These are phyloP conservation scores for Macrophomina pseudophaseolina DNA, from an alignment of 2,329 filamentous ascomycete species.

Conservation along the genomic window DNA sequence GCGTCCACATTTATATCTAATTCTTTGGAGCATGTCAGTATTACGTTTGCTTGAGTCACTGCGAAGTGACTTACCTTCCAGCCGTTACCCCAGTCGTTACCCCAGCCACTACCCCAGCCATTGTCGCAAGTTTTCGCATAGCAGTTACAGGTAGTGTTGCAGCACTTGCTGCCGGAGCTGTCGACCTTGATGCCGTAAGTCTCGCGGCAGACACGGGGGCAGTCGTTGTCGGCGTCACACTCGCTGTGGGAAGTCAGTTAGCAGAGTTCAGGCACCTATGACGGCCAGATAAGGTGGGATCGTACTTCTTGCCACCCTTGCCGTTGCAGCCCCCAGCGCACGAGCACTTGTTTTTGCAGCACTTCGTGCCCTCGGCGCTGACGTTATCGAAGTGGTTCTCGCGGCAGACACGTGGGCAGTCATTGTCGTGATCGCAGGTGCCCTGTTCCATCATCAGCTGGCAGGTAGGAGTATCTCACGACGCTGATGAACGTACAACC, in stretches of 20 bases:
- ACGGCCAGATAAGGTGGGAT: background rate
- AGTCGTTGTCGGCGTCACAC: background rate
- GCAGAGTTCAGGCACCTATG: background rate
- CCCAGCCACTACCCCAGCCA: background rate
- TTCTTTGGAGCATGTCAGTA: too few relatives aligned
- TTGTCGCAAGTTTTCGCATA: background rate
- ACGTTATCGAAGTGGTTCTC: background rate
- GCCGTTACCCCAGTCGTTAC: too few relatives aligned
- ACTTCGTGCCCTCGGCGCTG: conserved; percentile 1
- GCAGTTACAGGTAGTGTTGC: background rate
- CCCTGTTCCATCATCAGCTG: too few relatives aligned
- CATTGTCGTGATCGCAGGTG: conserved; percentile 1
- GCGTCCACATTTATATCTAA: too few relatives aligned
- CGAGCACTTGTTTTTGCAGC: background rate
- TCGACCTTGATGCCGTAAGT: background rate
- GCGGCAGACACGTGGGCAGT: conserved; percentile 6
- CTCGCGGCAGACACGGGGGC: background rate
- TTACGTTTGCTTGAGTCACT: too few relatives aligned
- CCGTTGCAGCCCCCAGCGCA: background rate
- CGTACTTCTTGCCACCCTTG: background rate
- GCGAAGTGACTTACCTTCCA: too few relatives aligned
- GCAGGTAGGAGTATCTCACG: too few relatives aligned
- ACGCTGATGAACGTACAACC: background rate
- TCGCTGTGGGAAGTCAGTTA: background rate
- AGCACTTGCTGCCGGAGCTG: background rate